These are phyloP conservation scores for Globisporangium takayamanum DNA, from an alignment of 352 stramenopile species.

Conservation along the genomic window DNA sequence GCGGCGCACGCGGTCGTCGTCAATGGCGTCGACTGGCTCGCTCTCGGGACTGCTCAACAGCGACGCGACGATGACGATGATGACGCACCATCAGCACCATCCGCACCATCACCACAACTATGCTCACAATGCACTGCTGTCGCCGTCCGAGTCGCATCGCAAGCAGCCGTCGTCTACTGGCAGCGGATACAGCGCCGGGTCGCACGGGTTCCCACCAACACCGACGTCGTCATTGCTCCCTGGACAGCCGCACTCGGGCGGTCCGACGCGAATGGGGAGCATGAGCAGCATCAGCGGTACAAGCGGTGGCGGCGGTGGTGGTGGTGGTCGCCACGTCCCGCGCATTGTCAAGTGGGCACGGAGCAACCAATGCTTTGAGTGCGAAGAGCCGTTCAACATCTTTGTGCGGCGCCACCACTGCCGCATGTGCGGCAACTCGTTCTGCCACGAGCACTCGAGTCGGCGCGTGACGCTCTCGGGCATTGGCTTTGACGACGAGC, in stretches of 20 bases:
- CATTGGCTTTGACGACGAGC: constrained; percentile 80
- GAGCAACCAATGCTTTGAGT: constrained; percentile 80
- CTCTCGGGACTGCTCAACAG: constrained; percentile 19
- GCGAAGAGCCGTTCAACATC: constrained; percentile 74
- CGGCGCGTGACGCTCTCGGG: constrained; percentile 63
- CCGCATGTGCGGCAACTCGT: constrained; percentile 83
- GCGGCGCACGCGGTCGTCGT: constrained; percentile 59
- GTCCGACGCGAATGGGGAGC: constrained; percentile 7
- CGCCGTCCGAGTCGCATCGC: constrained; percentile 34
- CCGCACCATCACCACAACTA: not conserved
- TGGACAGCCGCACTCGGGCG: constrained; percentile 6
- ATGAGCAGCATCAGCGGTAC: constrained; percentile 10
- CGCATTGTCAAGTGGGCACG: constrained; percentile 80
- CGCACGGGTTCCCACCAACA: constrained; percentile 13
- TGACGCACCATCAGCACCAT: not conserved
- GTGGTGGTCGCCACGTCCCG: constrained; percentile 23
- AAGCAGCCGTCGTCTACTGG: constrained; percentile 36
- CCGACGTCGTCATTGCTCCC: constrained; percentile 7
- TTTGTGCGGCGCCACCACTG: constrained; percentile 83
- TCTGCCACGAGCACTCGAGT: constrained; percentile 83
- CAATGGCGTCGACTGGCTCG: constrained; percentile 49
- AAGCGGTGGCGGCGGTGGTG: not conserved
- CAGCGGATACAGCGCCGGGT: constrained; percentile 19
- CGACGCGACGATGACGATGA: constrained; percentile 17
- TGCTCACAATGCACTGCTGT: constrained; percentile 16